Base-by-base conservation (phyloP, 768 basidiomycete species). In the Asterophora parasitica region DNA sequence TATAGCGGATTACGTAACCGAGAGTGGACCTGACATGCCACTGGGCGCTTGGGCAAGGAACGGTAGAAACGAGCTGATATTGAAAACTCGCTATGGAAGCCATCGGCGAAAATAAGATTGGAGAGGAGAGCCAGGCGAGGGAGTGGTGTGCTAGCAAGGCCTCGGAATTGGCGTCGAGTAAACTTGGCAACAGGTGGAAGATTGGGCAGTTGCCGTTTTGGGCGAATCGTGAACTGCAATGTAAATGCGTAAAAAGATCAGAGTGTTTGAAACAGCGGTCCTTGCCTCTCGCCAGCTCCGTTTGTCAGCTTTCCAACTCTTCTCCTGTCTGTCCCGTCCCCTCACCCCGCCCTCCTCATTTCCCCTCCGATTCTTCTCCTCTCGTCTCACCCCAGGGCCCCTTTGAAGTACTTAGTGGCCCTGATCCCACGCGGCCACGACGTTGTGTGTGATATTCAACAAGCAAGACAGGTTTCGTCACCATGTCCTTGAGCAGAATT, bases 401-500 rank as follows among this genome's bases (percentile, higher is more conserved):
- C 43, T 46, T 56, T 48, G 15, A 33, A 17, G 34, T 43, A 46
- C 40, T 39, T 35, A 27, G 16, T 46, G 35, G 31, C 49, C 49
- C 35, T 56, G 58, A 61, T 68, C 71, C 64, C 68, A 70, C 73
- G 67, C 69, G 63, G 66, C 56, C 37, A 42, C 34, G 37, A 31
- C 35, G 26, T 44, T 37, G 20, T 47, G 54, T 37, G 54, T 37
- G 38, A 34, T 49, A 30, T 46, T 44, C 30, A 30, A 31, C 19
- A 26, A 46, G 28, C n/a, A 11, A 32, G 13, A 6, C 41, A 41
- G 27, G 17, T 46, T 48, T 42, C 41, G 15, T 45, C 36, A 58
- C 51, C 65, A 89, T 89, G 86, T 88, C 87, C 42, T 79, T 89
- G 64, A 82, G 81, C 58, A 76, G 80, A 56, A 88, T 89, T 52